Evolutionary conservation across 331 rosid genomes (phyloP).

Genomic region (Malus hybrid): DNA sequence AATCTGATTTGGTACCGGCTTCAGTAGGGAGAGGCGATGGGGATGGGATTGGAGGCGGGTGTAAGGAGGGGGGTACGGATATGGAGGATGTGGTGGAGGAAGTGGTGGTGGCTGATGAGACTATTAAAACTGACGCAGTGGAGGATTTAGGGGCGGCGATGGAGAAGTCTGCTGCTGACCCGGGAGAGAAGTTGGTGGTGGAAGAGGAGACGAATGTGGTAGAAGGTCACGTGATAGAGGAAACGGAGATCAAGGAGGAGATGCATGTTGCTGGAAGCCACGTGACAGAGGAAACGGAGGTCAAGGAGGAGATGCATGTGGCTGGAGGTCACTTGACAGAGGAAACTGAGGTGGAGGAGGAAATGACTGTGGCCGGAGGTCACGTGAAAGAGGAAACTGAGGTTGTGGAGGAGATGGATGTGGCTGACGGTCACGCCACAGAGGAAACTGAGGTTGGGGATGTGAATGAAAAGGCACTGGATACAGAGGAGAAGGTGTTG

Average conservation of each 20-base stretch:
- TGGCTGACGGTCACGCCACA: neutral
- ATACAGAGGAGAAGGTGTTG: neutral
- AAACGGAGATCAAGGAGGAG: neutral
- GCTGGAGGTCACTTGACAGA: neutral
- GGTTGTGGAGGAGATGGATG: neutral
- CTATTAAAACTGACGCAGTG: neutral
- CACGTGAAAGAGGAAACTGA: neutral
- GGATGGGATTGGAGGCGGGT: neutral
- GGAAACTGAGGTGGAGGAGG: neutral
- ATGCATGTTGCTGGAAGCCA: neutral
- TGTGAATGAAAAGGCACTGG: neutral
- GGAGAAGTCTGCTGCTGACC: neutral
- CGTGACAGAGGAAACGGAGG: neutral
- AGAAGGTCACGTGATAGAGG: neutral
- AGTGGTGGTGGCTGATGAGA: neutral
- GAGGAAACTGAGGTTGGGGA: slow-evolving; percentile 1
- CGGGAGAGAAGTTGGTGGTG: neutral
- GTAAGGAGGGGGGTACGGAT: neutral
- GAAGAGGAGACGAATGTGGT: neutral
- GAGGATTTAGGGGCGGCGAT: neutral
- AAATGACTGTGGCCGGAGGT: neutral
- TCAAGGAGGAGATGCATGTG: neutral
- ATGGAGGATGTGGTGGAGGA: neutral
- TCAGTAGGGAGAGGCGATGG: neutral
- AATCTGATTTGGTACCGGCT: neutral